These are phyloP conservation scores for Annulohypoxylon nitens DNA, from an alignment of 495 filamentous ascomycete genomes.

Conservation along the genomic window DNA sequence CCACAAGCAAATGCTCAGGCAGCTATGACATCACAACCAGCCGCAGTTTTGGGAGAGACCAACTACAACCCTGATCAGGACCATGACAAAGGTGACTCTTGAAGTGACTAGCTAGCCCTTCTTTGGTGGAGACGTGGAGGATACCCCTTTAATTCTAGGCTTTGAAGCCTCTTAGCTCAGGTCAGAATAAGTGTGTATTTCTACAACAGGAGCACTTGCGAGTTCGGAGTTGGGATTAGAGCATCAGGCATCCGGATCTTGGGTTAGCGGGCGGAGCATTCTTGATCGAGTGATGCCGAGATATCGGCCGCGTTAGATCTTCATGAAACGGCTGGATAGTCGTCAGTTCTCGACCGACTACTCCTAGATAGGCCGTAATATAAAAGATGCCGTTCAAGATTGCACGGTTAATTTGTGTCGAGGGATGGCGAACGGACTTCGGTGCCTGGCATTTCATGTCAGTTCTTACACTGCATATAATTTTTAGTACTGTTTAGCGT, in stretches of 20 bases:
- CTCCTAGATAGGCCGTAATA: neutral
- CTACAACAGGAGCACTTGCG: slow-evolving; percentile 37
- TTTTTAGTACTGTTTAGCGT: slow-evolving; percentile 30
- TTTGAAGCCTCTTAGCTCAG: slow-evolving; percentile 9
- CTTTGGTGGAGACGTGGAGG: slow-evolving; percentile 9
- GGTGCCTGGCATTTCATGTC: slow-evolving; percentile 19
- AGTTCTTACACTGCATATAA: slow-evolving; percentile 38
- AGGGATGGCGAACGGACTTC: slow-evolving; percentile 1
- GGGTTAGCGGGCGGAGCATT: slow-evolving; percentile 20
- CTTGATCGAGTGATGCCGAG: slow-evolving; percentile 4
- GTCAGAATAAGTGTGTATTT: slow-evolving; percentile 37
- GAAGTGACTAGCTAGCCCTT: slow-evolving; percentile 2
- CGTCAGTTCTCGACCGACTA: neutral
- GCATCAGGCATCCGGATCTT: slow-evolving; percentile 31
- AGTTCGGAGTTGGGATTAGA: slow-evolving; percentile 39
- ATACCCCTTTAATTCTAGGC: slow-evolving; percentile 20
- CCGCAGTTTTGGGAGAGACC: slow-evolving; percentile 73
- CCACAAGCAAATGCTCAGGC: slow-evolving; percentile 63
- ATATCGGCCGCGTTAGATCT: slow-evolving; percentile 1
- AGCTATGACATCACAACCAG: slow-evolving; percentile 60
- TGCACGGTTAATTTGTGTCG: slow-evolving; percentile 4
- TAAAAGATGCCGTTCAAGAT: slow-evolving; percentile 4
- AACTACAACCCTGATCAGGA: slow-evolving; percentile 75
- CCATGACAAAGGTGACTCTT: slow-evolving; percentile 54
- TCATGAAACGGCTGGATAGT: slow-evolving; percentile 11